Conservation (phyloP, 2,329 filamentous ascomycete genomes). For the Aureobasidium sp. region DNA sequence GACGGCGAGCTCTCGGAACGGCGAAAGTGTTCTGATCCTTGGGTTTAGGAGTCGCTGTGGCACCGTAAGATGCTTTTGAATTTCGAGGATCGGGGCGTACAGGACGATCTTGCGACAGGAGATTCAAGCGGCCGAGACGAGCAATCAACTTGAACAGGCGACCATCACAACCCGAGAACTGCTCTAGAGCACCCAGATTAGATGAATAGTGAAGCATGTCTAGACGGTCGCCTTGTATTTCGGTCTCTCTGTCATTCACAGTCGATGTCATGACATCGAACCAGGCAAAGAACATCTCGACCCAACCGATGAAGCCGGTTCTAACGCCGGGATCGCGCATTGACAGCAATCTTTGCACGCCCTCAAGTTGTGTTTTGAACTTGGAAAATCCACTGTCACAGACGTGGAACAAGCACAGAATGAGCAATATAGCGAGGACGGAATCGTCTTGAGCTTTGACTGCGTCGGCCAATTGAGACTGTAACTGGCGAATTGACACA, state of each 20-base stretch:
- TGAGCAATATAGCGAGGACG: slow-evolving; percentile 75
- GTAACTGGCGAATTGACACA: slow-evolving; percentile 74
- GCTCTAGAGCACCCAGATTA: slow-evolving; percentile 69
- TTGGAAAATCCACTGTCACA: slow-evolving; percentile 89
- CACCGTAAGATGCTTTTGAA: neutral
- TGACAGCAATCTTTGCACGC: slow-evolving; percentile 81
- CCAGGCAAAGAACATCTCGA: slow-evolving; percentile 88
- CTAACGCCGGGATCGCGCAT: slow-evolving; percentile 60
- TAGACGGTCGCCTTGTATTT: slow-evolving; percentile 58
- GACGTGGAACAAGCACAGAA: slow-evolving; percentile 87
- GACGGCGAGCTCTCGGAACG: neutral
- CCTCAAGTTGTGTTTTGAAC: slow-evolving; percentile 88
- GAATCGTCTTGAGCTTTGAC: slow-evolving; percentile 73
- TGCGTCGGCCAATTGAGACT: slow-evolving; percentile 73
- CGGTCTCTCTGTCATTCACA: slow-evolving; percentile 84
- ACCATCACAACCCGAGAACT: slow-evolving; percentile 80
- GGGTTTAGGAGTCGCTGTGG: neutral
- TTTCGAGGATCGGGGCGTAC: slow-evolving; percentile 32
- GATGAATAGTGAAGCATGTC: slow-evolving; percentile 58
- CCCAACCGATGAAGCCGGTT: slow-evolving; percentile 70
- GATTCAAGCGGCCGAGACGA: slow-evolving; percentile 74
- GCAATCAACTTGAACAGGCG: slow-evolving; percentile 80
- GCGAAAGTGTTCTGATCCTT: neutral
- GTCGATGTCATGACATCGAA: slow-evolving; percentile 89
- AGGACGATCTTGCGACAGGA: slow-evolving; percentile 63